These are phyloP conservation scores for Phyllosticta ampelicida DNA, from an alignment of 2,329 filamentous ascomycete species.

Conservation along the genomic window DNA sequence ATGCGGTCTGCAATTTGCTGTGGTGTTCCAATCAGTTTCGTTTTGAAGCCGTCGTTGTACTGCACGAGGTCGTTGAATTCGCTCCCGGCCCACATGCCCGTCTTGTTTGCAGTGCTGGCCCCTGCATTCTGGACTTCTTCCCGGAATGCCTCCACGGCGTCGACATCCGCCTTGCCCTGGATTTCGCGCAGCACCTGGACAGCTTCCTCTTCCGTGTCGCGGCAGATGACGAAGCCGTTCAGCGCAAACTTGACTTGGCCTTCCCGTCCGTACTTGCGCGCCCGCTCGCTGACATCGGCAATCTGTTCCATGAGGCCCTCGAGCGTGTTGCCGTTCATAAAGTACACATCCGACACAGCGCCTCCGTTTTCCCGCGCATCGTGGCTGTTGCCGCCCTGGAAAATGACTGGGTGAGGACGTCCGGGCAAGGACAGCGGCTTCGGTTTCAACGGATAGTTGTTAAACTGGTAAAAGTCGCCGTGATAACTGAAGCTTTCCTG, in stretches of 20 bases:
- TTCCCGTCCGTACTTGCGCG: slow-evolving; percentile 34
- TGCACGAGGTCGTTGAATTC: slow-evolving; percentile 44
- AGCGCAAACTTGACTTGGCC: slow-evolving; percentile 39
- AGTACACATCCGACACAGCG: slow-evolving; percentile 41
- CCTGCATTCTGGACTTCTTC: slow-evolving; percentile 42
- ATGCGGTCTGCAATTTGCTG: slow-evolving; percentile 43
- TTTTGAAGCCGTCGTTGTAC: slow-evolving; percentile 48
- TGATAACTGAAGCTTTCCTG: slow-evolving; percentile 37
- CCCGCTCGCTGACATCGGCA: slow-evolving; percentile 37
- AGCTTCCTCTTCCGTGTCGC: slow-evolving; percentile 41
- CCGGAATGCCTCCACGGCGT: slow-evolving; percentile 40
- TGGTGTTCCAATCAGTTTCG: slow-evolving; percentile 42
- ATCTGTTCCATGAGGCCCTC: slow-evolving; percentile 43
- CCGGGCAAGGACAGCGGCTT: slow-evolving; percentile 33
- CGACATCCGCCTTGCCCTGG: slow-evolving; percentile 42
- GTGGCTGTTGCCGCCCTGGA: slow-evolving; percentile 43
- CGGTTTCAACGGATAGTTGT: slow-evolving; percentile 39
- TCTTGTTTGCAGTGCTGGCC: slow-evolving; percentile 36
- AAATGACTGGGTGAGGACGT: slow-evolving; percentile 41
- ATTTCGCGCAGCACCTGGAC: slow-evolving; percentile 40
- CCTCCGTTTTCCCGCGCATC: slow-evolving; percentile 42
- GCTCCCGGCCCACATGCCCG: slow-evolving; percentile 44
- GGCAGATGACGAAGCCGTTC: slow-evolving; percentile 41
- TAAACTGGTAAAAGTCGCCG: slow-evolving; percentile 44
- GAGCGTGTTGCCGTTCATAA: slow-evolving; percentile 47